Evolutionary conservation across 371 early-diverging fungal genomes (phyloP), one percentile per base, ranked within the genome.

Genomic region (Mortierella sp.): DNA sequence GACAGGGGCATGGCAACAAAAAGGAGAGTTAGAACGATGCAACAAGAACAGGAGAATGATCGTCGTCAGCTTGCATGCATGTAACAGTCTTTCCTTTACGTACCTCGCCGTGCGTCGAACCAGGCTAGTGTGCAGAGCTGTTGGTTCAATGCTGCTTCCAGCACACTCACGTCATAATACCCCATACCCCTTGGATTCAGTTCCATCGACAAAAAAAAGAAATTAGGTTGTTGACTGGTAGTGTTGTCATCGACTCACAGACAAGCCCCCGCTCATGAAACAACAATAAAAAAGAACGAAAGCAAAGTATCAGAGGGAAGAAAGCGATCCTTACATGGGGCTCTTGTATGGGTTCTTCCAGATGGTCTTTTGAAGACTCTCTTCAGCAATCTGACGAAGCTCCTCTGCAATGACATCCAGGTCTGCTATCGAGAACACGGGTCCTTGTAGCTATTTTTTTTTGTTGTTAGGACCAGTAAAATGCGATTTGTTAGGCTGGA

Each of bases 341-440:
- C 84, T 83, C 66, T 79, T 83, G 68, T 78, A 83, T 7, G 84
- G 84, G 24, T 83, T 83, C 68, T 76, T 83, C 84, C 84, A 83
- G 3, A 83, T 79, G 2, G 76, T 73, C 58, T 41, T 68, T 39
- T 83, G 79, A 0, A 83, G 73, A 52, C 44, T 79, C 43, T 83
- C 84, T 61, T 83, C 79, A 3, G 84, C 79, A 11, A 70, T 34
- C 41, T 64, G 69, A 11, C 79, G 76, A 9, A 83, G 76, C 22
- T 73, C 41, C n/a, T 83, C 84, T 11, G 84, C 84, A 67, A 83
- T 83, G 26, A 66, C 37, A 43, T 83, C 84, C n/a, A 83, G 73
- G 50, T 83, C 84, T 22, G 73, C 64, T 29, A 66, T 83, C 6
- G 79, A 75, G 45, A 73, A 83, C 5, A 79, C 68, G 0, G 84